A percentile compares a stretch with the other conserved stretches of the same genome.
phyloP scores from a whole-genome alignment of 371 early-diverging fungal species.

The Nematocida major region DNA sequence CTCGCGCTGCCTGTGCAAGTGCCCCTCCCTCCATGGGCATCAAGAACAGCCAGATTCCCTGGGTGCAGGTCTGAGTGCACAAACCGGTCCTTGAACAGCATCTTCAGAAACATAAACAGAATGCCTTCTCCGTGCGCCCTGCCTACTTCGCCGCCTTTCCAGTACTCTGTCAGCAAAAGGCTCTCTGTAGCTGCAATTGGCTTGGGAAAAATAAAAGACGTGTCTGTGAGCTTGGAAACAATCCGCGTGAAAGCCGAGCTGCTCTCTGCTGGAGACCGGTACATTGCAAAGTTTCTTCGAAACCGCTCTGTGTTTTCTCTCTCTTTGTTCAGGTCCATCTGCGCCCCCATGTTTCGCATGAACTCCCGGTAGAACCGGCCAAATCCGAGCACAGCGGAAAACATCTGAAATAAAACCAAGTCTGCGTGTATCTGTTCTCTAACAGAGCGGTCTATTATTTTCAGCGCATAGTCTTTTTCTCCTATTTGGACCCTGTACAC shows the following conservation, averaged over 20 bases:
- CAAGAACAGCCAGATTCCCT: conserved; percentile 29
- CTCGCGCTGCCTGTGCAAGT: not conserved
- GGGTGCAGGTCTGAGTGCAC: conserved; percentile 53
- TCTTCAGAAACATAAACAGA: conserved; percentile 67
- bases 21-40: not conserved
- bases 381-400: conserved; percentile 70
- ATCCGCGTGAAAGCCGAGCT: not conserved
- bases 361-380: conserved; percentile 78
- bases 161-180: conserved; percentile 30
- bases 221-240: conserved; percentile 33
- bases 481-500: conserved; percentile 67
- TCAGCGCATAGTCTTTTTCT: conserved; percentile 74
- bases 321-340: conserved; percentile 77
- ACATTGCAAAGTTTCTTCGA: conserved; percentile 67
- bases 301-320: conserved; percentile 71
- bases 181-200: conserved; percentile 46
- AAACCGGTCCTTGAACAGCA: conserved; percentile 68
- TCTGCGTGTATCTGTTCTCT: conserved; percentile 70
- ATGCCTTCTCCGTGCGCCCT: conserved; percentile 65
- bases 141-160: conserved; percentile 43
- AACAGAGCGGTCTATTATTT: conserved; percentile 80
- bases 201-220: conserved; percentile 32
- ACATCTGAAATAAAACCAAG: not conserved
- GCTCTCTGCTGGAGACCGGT: not conserved
- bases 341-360: conserved; percentile 78